These are phyloP conservation scores for Phylloporus rhodoxanthus DNA, from an alignment of 768 basidiomycete genomes.

Conservation along the genomic window DNA sequence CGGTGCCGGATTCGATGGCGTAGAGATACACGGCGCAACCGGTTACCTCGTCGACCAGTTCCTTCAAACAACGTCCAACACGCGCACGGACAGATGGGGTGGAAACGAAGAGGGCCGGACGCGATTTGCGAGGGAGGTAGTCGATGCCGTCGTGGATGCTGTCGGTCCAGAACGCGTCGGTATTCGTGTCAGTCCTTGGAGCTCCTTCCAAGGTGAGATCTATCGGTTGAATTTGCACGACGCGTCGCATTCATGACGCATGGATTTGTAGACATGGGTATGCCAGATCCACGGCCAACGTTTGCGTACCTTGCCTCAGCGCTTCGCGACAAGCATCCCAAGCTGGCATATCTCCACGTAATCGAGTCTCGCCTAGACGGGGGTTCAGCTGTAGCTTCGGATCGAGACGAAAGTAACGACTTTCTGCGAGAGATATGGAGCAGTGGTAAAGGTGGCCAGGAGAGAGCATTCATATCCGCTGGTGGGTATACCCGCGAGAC, in stretches of 20 bases:
- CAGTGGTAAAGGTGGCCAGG: neutral
- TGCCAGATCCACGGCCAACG: conserved; percentile 48
- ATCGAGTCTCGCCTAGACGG: conserved; percentile 35
- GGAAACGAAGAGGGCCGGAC: conserved; percentile 57
- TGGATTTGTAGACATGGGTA: conserved; percentile 40
- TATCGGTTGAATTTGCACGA: neutral
- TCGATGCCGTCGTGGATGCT: conserved; percentile 44
- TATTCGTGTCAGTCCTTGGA: conserved; percentile 57
- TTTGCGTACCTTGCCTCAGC: conserved; percentile 44
- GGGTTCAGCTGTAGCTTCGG: neutral
- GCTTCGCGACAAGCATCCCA: conserved; percentile 27
- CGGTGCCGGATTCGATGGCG: conserved; percentile 42
- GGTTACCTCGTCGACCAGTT: conserved; percentile 57
- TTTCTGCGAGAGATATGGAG: conserved; percentile 30
- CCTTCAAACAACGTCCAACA: conserved; percentile 50
- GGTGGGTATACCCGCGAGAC: conserved; percentile 1
- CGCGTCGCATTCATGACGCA: neutral
- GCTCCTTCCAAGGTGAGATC: conserved; percentile 32
- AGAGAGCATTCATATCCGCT: neutral
- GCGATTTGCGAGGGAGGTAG: conserved; percentile 51
- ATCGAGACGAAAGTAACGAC: conserved; percentile 33
- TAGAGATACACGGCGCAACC: conserved; percentile 41
- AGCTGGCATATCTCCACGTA: conserved; percentile 48
- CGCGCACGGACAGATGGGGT: conserved; percentile 61
- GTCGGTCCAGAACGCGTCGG: conserved; percentile 51